phyloP scores from a whole-genome alignment of 2,329 filamentous ascomycete genomes.

The Paraphaeosphaeria minitans region DNA sequence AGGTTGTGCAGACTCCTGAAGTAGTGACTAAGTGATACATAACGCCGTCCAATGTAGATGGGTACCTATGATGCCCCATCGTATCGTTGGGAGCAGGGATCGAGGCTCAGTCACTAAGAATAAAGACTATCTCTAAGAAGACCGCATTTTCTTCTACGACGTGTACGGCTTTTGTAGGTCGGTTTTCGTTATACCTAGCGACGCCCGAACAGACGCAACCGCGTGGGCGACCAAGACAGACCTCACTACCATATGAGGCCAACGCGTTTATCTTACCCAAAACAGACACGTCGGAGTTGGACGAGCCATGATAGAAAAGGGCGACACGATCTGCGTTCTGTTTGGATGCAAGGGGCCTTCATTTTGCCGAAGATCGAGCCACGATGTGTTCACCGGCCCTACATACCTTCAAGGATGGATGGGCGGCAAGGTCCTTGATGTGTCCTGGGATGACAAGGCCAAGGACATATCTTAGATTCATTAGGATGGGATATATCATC shows the following conservation, averaged over 20 bases:
- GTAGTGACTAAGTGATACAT: background rate
- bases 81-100: background rate
- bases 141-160: background rate
- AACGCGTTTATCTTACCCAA: background rate
- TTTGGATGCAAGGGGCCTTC: background rate
- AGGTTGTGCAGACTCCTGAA: background rate
- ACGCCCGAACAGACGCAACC: background rate
- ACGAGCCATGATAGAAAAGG: background rate
- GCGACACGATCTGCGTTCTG: background rate
- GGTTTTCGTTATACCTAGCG: background rate
- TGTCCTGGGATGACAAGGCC: background rate
- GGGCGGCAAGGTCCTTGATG: background rate
- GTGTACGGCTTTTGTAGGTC: background rate
- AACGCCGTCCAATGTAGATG: background rate
- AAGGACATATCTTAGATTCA: background rate
- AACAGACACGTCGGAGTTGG: background rate
- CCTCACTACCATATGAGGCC: background rate
- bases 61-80: constrained; percentile 1
- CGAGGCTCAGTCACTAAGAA: background rate
- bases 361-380: background rate
- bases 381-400: background rate
- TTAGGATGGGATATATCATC: background rate
- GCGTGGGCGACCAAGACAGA: background rate
- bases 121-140: background rate
- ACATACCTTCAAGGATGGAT: background rate